Percentiles rank a stretch among this genome's conserved stretches.
phyloP scores from a whole-genome alignment of 1,139 yeast genomes.

The Candida sanyaensis region DNA sequence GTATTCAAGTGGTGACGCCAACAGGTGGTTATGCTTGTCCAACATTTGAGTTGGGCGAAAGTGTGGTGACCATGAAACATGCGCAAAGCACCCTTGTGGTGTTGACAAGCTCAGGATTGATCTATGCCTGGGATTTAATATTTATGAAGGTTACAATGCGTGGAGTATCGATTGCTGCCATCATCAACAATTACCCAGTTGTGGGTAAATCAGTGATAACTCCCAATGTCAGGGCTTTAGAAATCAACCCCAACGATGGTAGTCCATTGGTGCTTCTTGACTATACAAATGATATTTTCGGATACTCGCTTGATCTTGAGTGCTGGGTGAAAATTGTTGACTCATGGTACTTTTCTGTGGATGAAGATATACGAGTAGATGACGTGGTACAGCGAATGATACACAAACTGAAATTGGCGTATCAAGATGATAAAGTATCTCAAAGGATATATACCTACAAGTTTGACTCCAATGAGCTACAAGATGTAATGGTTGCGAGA shows the following conservation, averaged over 20 bases:
- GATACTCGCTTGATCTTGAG: conserved; percentile 38
- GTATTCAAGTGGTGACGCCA: conserved; percentile 67
- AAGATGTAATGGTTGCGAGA: conserved; percentile 24
- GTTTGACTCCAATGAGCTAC: conserved; percentile 22
- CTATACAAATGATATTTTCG: conserved; percentile 35
- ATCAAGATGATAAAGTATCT: conserved; percentile 21
- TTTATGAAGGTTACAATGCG: conserved; percentile 31
- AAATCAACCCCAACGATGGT: conserved; percentile 37
- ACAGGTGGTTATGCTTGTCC: conserved; percentile 54
- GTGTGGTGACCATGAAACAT: conserved; percentile 53
- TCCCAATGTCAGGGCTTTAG: conserved; percentile 32
- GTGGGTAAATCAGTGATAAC: conserved; percentile 16
- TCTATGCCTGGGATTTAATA: conserved; percentile 51
- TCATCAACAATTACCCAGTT: conserved; percentile 36
- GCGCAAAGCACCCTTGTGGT: conserved; percentile 54
- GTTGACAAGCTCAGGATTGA: conserved; percentile 48
- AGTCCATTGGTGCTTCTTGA: conserved; percentile 43
- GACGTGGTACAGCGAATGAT: conserved; percentile 4
- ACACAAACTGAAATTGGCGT: conserved; percentile 5
- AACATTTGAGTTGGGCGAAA: conserved; percentile 60
- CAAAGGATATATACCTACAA: conserved; percentile 24
- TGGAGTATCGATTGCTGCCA: conserved; percentile 53
- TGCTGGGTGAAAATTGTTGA: conserved; percentile 52
- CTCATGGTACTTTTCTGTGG: conserved; percentile 43
- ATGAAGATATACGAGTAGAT: conserved; percentile 5